Evolutionary conservation across 331 rosid species (phyloP).

Genomic region (Stylosanthes scabra): DNA sequence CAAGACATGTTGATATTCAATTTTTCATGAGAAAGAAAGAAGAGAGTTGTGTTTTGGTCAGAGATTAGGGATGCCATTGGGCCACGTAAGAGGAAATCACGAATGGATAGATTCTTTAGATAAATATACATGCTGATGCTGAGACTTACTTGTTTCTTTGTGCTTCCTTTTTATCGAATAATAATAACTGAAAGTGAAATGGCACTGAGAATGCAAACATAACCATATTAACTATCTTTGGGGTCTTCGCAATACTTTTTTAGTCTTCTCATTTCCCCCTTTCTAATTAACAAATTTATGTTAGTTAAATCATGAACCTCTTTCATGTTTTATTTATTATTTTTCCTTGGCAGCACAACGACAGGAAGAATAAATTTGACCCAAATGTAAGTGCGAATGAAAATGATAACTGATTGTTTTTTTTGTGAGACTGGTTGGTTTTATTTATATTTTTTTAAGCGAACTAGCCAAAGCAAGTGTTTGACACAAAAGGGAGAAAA

Average conservation of each 20-base stretch:
- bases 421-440: too few relatives aligned
- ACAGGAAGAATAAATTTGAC: background rate
- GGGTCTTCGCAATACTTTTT: background rate
- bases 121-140: background rate
- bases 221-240: background rate
- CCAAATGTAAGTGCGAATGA: background rate
- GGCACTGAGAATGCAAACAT: too few relatives aligned
- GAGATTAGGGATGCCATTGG: slow-evolving; percentile 46
- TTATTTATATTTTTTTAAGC: background rate
- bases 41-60: background rate
- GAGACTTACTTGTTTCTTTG: too few relatives aligned
- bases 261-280: background rate
- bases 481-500: background rate
- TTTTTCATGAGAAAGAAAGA: too few relatives aligned
- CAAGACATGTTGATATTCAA: background rate
- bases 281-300: background rate
- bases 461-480: background rate
- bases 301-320: background rate
- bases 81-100: slow-evolving; percentile 81
- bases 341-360: background rate
- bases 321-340: background rate
- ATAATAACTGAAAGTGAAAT: too few relatives aligned
- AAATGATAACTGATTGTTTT: background rate
- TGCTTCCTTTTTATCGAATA: too few relatives aligned
- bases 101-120: slow-evolving; percentile 56